Base-by-base conservation (phyloP, 371 early-diverging fungal species). In the Basidiobolus meristosporus region DNA sequence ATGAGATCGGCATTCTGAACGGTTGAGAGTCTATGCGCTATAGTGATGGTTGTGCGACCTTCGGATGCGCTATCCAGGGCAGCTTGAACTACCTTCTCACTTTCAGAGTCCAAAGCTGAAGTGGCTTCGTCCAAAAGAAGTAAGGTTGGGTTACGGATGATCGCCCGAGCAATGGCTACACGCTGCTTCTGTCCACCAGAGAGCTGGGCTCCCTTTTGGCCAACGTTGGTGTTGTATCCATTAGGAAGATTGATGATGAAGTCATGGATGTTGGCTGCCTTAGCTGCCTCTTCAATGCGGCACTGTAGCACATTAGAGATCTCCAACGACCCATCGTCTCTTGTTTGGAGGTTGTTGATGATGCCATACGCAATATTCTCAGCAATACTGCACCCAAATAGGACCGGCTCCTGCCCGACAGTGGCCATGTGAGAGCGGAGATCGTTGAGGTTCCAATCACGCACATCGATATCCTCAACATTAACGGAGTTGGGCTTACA, bases 41-140 rank as follows among this genome's bases (percentile, higher is more conserved):
- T 71, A 9, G 69, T 65, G 15, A 81, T 62, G 1, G 81, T 77
- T 11, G 63, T 73, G 32, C 74, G 60, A 31, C 79, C 78, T 23
- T 69, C 51, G 1, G 73, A 47, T 2, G 88, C 80, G 19, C 53
- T 62, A 48, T 86, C 82, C 23, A 97, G 55, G 0, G 90, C 93
- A 30, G 68, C 68, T 49, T 95, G 89, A 3, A 98, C 86, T 14
- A 83, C 52, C 43, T 72, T 73, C 56, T 99, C 98, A 22, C 79
- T 74, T 49, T 84, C 75, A 17, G 80, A 73, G 54, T 95, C 93
- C 33, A 95, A 48, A 0, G 93, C 91, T 1, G 84, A 80, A 0
- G 99, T 98, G 0, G 98, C 92, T 53, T 99, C 99, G 47, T 98
- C 99, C 23, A 98, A 55, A 15, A 98, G 55, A 33, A 96, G 55